phyloP scores from a whole-genome alignment of 2,329 filamentous ascomycete genomes.

The Ascocoryne sarcoides region DNA sequence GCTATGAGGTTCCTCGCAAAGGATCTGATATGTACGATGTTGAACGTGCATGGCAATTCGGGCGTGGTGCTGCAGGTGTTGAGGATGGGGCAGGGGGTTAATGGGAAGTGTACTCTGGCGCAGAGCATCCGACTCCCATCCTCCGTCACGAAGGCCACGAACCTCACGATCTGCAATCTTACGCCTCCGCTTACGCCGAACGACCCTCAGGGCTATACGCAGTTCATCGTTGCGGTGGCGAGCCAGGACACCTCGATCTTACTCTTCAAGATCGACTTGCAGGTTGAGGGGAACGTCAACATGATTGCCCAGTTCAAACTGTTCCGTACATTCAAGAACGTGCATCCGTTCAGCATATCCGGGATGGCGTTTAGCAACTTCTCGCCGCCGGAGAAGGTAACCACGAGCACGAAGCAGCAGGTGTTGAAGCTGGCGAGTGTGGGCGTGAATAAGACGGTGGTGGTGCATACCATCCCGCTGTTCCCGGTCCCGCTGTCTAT shows the following conservation, averaged over 20 bases:
- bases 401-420: slow-evolving; percentile 23
- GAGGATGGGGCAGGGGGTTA: slow-evolving; percentile 29
- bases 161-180: slow-evolving; percentile 68
- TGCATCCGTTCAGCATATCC: slow-evolving; percentile 51
- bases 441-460: slow-evolving; percentile 27
- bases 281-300: slow-evolving; percentile 36
- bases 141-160: slow-evolving; percentile 64
- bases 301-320: slow-evolving; percentile 44
- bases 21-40: slow-evolving; percentile 47
- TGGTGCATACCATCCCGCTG: slow-evolving; percentile 29
- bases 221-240: slow-evolving; percentile 74
- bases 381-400: slow-evolving; percentile 20
- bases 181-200: slow-evolving; percentile 42
- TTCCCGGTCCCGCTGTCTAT: slow-evolving; percentile 25
- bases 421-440: slow-evolving; percentile 28
- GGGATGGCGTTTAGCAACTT: slow-evolving; percentile 46
- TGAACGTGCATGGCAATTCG: slow-evolving; percentile 50
- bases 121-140: slow-evolving; percentile 51
- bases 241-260: slow-evolving; percentile 72
- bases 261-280: slow-evolving; percentile 69
- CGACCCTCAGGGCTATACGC: slow-evolving; percentile 51
- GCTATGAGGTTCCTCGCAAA: slow-evolving; percentile 51
- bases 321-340: slow-evolving; percentile 43
- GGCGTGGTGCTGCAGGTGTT: slow-evolving; percentile 50
- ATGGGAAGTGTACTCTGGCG: slow-evolving; percentile 39